Conservation (phyloP, 306 rosid genomes). For the Rubus idaeus region DNA sequence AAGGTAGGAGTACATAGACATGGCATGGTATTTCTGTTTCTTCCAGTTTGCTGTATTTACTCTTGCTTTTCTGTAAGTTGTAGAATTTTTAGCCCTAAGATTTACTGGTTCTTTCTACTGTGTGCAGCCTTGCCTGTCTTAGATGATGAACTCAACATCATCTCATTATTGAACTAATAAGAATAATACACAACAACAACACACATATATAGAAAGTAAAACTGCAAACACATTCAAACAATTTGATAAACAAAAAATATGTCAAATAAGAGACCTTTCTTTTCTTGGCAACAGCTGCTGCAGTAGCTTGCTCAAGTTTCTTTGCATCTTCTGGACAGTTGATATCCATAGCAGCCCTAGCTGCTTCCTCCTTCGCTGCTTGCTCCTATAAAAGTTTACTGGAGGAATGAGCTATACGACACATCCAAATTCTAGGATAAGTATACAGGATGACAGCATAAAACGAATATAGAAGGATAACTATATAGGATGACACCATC, state of each 20-base stretch:
- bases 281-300: conserved; percentile 13
- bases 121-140: neutral
- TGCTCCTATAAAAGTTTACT: conserved; percentile 16
- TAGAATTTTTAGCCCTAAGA: neutral
- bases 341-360: conserved; percentile 18
- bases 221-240: neutral
- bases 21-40: neutral
- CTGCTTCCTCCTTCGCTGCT: conserved; percentile 19
- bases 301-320: conserved; percentile 1
- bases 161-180: neutral
- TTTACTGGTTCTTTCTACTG: neutral
- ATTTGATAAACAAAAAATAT: neutral
- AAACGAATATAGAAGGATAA: no score
- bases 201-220: neutral
- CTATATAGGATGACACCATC: no score
- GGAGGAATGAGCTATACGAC: neutral
- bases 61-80: neutral
- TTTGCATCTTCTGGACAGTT: conserved; percentile 17
- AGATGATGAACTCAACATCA: neutral
- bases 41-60: neutral
- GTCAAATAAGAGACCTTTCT: conserved; percentile 6
- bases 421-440: neutral
- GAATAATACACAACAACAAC: neutral
- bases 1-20: neutral
- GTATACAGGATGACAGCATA: neutral